Conservation (phyloP, 805 yeast genomes). For the Ogataea naganishii region DNA sequence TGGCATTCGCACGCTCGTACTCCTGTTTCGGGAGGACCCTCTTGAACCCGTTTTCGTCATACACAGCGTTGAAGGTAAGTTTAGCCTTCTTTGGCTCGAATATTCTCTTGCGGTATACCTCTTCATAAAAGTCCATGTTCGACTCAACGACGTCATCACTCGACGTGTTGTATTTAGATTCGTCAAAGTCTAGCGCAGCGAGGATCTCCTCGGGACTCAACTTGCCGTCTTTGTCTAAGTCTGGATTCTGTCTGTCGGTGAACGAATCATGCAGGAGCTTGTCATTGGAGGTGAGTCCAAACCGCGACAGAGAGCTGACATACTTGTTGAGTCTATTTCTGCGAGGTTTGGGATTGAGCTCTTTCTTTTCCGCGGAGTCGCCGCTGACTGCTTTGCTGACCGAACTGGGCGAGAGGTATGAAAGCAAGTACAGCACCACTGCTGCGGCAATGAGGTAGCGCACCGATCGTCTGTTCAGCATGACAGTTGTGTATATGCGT, state of each 20-base stretch:
- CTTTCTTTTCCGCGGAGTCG: too few species aligned
- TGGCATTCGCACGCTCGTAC: slow-evolving; percentile 54
- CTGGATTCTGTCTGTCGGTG: slow-evolving; percentile 8
- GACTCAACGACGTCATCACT: slow-evolving; percentile 21
- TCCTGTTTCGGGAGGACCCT: slow-evolving; percentile 20
- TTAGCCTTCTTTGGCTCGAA: slow-evolving; percentile 24
- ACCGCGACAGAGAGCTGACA: slow-evolving; percentile 13
- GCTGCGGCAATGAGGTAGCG: too few species aligned
- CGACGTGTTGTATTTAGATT: slow-evolving; percentile 11
- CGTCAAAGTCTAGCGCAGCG: slow-evolving; percentile 16
- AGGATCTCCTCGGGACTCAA: slow-evolving; percentile 18
- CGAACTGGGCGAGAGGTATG: too few species aligned
- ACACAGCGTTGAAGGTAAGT: slow-evolving; percentile 21
- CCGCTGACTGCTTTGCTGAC: too few species aligned
- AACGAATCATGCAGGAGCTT: slow-evolving; percentile 18
- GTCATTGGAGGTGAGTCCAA: slow-evolving; percentile 20
- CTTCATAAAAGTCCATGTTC: slow-evolving; percentile 25
- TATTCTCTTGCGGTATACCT: slow-evolving; percentile 24
- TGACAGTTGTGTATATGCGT: too few species aligned
- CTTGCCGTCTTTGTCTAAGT: slow-evolving; percentile 13
- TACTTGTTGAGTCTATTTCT: slow-evolving; percentile 12
- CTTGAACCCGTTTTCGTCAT: slow-evolving; percentile 18
- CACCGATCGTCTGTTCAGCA: too few species aligned
- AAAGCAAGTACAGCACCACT: too few species aligned
- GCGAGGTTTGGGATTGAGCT: slow-evolving; percentile 4